Evolutionary conservation across 192 early-diverging fungal species (phyloP).

Genomic region (Helicostylum pulchrum): DNA sequence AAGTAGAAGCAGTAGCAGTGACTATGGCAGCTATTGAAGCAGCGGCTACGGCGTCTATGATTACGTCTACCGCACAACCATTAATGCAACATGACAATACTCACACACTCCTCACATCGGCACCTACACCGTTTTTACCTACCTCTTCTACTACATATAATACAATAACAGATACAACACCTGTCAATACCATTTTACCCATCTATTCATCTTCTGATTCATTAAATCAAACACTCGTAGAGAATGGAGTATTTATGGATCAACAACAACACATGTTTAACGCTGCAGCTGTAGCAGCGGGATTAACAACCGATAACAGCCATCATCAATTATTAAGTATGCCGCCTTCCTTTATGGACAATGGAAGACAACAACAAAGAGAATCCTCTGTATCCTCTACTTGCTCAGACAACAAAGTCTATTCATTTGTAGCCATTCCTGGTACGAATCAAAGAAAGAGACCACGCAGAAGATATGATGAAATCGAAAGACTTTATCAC

Average conservation of each 20-base stretch:
- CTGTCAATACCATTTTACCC: neutral
- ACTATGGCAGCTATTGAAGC: neutral
- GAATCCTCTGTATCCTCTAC: conserved; percentile 16
- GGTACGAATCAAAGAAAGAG: conserved; percentile 54
- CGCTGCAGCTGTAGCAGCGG: neutral
- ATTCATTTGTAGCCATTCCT: conserved; percentile 47
- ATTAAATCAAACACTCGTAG: neutral
- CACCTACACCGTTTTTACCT: neutral
- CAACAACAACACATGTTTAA: too few relatives aligned
- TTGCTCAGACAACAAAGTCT: conserved; percentile 19
- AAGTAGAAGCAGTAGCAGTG: neutral
- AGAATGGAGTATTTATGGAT: neutral
- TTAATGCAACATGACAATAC: neutral
- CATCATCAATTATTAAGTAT: conserved; percentile 4
- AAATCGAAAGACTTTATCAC: conserved; percentile 57
- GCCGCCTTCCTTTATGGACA: neutral
- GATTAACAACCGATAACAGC: neutral
- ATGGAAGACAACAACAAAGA: neutral
- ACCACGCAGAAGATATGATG: conserved; percentile 55
- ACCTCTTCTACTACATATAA: neutral
- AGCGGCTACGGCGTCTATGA: neutral
- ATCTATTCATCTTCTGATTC: neutral
- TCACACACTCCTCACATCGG: neutral
- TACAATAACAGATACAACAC: neutral
- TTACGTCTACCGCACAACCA: neutral